phyloP scores from a whole-genome alignment of 2,329 filamentous ascomycete species.

The Clarireedia paspali region DNA sequence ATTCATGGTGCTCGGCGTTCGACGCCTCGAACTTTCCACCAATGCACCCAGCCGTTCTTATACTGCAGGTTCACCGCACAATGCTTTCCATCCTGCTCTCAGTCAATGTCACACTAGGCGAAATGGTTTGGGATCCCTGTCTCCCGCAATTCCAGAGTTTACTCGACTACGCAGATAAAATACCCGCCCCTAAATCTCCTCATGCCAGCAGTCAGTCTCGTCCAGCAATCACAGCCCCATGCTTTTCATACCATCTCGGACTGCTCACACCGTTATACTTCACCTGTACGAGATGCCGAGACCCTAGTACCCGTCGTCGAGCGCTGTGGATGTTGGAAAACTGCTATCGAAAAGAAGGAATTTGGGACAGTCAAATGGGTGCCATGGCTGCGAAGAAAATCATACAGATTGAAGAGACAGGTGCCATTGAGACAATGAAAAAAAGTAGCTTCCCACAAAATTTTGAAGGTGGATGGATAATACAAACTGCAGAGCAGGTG shows the following conservation, averaged over 20 bases:
- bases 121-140: background rate
- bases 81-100: background rate
- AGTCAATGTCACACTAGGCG: background rate
- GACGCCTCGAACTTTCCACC: background rate
- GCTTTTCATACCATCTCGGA: background rate
- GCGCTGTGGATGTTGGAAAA: background rate
- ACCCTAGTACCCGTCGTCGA: background rate
- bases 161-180: background rate
- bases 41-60: background rate
- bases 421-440: background rate
- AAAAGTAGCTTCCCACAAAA: background rate
- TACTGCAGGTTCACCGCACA: background rate
- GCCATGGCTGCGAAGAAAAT: background rate
- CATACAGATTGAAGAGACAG: slow-evolving; percentile 1
- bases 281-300: background rate
- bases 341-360: background rate
- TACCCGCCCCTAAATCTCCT: background rate
- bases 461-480: background rate
- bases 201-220: background rate
- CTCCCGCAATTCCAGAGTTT: background rate
- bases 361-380: background rate
- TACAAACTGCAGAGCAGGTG: background rate
- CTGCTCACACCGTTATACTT: background rate
- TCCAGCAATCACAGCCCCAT: background rate
- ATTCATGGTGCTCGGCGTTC: background rate